Base-by-base conservation (phyloP, 306 rosid species). In the Trifolium pratense region DNA sequence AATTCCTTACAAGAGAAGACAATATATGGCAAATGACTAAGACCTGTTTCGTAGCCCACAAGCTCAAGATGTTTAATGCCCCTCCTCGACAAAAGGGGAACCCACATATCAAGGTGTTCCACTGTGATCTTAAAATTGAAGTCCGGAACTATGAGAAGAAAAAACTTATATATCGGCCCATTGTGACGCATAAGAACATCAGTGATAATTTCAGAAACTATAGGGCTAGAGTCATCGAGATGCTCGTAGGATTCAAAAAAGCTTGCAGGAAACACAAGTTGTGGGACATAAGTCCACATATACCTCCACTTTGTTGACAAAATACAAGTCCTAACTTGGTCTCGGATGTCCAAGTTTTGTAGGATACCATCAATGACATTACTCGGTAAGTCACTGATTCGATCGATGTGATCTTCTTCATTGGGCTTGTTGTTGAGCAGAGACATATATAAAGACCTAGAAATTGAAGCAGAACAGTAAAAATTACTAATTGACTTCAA, bases 291-390 rank as follows among this genome's bases (percentile, higher is more conserved):
- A 49, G 7, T 6, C 79, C 83, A 80, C 61, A 25, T 37, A 68
- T 74, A 40, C 68, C 83, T 68, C 76, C 79, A 80, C 42, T 60
- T 60, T 46, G 9, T 68, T 9, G 76, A 80, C 2, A 68, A 48
- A 60, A 80, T 39, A 60, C 66, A 59, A 8, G 79, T 79, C 43
- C 46, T 59, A 9, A 61, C 45, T 4, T 14, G 9, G 1, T 74
- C 83, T 11, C 11, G 0, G 25, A 74, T 39, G 6, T 48, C 6
- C 52, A 80, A 39, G 52, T 20, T 1, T 14, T 1, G 3, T n/a
- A 80, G 7, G 42, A 74, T 80, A 39, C 1, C 0, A 49, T 61
- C 61, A 52, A 80, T 59, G 9, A 79, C 52, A 51, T 79, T 40
- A 16, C 13, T 39, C 25, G 79, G 83, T 3, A 74, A 40, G 23